Conservation (phyloP, 2,329 filamentous ascomycete genomes). For the Phaeosphaeria sp. region DNA sequence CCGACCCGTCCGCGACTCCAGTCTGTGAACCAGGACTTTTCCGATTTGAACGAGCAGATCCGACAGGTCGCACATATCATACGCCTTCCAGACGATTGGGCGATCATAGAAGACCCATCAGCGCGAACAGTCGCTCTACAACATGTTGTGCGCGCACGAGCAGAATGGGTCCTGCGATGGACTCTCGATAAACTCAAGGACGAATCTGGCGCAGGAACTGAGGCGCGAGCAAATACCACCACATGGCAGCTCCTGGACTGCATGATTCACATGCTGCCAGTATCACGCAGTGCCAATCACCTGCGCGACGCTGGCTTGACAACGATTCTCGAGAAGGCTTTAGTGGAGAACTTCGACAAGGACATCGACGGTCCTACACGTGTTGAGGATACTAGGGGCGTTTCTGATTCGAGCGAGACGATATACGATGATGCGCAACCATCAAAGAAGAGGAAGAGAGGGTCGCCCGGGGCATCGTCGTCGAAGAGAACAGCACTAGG, state of each 20-base stretch:
- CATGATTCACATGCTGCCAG: conserved; percentile 69
- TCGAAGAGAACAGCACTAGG: conserved; percentile 22
- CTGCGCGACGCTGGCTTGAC: conserved; percentile 75
- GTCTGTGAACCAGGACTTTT: conserved; percentile 48
- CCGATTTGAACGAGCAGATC: conserved; percentile 48
- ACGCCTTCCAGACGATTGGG: conserved; percentile 45
- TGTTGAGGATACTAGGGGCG: conserved; percentile 9
- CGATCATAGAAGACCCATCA: conserved; percentile 12
- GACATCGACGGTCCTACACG: conserved; percentile 6
- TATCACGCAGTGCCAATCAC: conserved; percentile 73
- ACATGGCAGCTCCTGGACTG: conserved; percentile 67
- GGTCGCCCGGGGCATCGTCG: conserved; percentile 21
- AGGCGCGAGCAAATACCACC: conserved; percentile 52
- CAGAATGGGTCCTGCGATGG: conserved; percentile 74
- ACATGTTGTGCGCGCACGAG: conserved; percentile 47
- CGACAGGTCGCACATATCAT: conserved; percentile 50
- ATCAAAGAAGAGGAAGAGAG: conserved; percentile 47
- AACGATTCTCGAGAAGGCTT: conserved; percentile 68
- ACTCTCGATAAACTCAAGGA: conserved; percentile 66
- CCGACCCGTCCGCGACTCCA: conserved; percentile 49
- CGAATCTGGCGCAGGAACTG: conserved; percentile 40
- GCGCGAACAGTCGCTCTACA: conserved; percentile 13
- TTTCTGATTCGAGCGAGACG: conserved; percentile 39
- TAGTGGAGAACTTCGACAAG: conserved; percentile 60
- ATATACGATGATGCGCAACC: conserved; percentile 29